Evolutionary conservation across 495 filamentous ascomycete species (phyloP).

Genomic region (Achaetomiella virescens): DNA sequence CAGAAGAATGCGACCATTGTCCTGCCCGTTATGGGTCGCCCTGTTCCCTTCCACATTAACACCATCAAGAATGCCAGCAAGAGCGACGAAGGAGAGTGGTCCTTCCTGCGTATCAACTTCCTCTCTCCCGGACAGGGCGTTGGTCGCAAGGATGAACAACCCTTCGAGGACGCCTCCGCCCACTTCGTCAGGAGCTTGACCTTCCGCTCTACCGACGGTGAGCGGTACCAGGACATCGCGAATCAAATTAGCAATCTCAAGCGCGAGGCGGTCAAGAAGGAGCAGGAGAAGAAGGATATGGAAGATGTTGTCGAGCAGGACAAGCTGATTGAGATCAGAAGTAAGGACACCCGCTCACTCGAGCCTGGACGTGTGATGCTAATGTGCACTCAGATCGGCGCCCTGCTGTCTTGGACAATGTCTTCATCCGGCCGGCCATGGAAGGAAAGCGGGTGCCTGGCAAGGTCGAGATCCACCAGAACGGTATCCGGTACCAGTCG

Average conservation of each 20-base stretch:
- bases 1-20: conserved; percentile 83
- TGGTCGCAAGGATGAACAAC: conserved; percentile 94
- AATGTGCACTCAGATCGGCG: conserved; percentile 61
- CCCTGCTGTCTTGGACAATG: conserved; percentile 76
- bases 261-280: conserved; percentile 78
- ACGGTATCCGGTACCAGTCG: conserved; percentile 94
- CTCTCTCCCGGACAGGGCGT: conserved; percentile 96
- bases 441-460: conserved; percentile 95
- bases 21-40: conserved; percentile 93
- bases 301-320: conserved; percentile 99
- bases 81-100: conserved; percentile 88
- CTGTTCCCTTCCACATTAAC: conserved; percentile 97
- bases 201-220: conserved; percentile 81
- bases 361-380: conserved; percentile 17
- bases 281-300: conserved; percentile 99
- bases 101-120: conserved; percentile 94
- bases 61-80: conserved; percentile 98
- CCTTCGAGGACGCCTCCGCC: conserved; percentile 91
- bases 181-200: conserved; percentile 95
- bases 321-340: conserved; percentile 86
- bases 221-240: conserved; percentile 80
- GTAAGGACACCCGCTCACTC: conserved; percentile 42
- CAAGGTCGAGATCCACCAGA: conserved; percentile 94
- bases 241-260: conserved; percentile 89
- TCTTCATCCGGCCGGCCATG: conserved; percentile 88